phyloP scores from a whole-genome alignment of 2,329 filamentous ascomycete genomes.

The Pestalotiopsis fici region DNA sequence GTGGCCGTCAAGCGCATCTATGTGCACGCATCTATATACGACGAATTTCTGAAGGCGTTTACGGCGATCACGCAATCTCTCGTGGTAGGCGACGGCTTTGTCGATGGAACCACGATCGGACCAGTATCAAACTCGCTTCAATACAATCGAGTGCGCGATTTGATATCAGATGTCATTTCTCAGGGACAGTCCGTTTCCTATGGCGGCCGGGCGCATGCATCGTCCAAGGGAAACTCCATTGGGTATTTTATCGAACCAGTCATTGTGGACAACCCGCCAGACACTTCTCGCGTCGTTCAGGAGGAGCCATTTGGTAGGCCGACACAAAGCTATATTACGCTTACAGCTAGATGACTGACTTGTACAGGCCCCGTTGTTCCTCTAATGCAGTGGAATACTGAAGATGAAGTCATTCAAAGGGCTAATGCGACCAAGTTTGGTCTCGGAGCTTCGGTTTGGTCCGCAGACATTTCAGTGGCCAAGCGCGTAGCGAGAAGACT shows the following conservation, averaged over 20 bases:
- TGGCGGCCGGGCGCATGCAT: neutral
- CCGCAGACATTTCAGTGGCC: constrained; percentile 45
- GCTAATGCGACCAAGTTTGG: constrained; percentile 51
- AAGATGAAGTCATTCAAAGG: constrained; percentile 43
- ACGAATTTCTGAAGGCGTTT: constrained; percentile 43
- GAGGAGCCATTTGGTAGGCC: constrained; percentile 22
- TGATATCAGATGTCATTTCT: constrained; percentile 17
- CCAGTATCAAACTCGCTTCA: constrained; percentile 22
- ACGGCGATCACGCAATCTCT: constrained; percentile 24
- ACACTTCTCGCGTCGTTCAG: constrained; percentile 18
- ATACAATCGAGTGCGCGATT: constrained; percentile 21
- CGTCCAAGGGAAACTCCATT: constrained; percentile 6
- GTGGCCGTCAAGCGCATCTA: constrained; percentile 1
- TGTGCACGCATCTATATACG: neutral
- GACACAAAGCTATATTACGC: neutral
- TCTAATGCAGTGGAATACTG: constrained; percentile 40
- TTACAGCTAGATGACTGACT: neutral
- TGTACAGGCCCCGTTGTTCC: constrained; percentile 37
- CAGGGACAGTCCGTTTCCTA: neutral
- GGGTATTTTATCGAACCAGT: constrained; percentile 17
- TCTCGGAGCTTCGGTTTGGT: constrained; percentile 54
- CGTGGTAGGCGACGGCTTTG: constrained; percentile 13
- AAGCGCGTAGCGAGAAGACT: constrained; percentile 45
- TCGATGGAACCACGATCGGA: constrained; percentile 15
- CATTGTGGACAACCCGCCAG: constrained; percentile 23